A percentile compares a stretch with the other conserved stretches of the same genome.
Evolutionary conservation across 2,329 filamentous ascomycete genomes (phyloP).

Genomic region (Massarina eburnea): DNA sequence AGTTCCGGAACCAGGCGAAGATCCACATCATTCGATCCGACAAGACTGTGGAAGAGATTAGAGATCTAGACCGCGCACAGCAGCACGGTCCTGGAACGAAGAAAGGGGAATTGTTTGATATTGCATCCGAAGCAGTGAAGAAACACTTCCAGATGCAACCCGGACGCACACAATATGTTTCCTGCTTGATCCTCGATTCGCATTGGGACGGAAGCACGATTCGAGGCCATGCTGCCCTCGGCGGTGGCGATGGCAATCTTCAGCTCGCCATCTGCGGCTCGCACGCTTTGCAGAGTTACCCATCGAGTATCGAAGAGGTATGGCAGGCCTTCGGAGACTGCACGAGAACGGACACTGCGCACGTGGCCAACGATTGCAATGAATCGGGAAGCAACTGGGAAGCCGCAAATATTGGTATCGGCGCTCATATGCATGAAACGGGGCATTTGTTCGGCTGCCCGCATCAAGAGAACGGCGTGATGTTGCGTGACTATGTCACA

Average conservation of each 20-base stretch:
- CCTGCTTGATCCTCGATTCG: constrained; percentile 80
- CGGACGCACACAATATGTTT: constrained; percentile 86
- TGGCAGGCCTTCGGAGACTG: constrained; percentile 87
- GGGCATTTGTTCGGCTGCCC: constrained; percentile 90
- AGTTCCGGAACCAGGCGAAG: constrained; percentile 87
- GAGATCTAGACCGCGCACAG: constrained; percentile 75
- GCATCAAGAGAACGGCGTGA: constrained; percentile 87
- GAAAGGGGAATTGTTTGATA: constrained; percentile 72
- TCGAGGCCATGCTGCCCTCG: constrained; percentile 81
- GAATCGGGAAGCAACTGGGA: constrained; percentile 93
- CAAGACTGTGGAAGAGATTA: constrained; percentile 82
- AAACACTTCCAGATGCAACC: constrained; percentile 72
- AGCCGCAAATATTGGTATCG: constrained; percentile 90
- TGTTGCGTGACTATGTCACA: constrained; percentile 84
- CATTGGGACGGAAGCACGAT: constrained; percentile 78
- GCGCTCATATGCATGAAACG: constrained; percentile 87
- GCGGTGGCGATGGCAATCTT: constrained; percentile 70
- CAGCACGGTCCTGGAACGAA: constrained; percentile 70
- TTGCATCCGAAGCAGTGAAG: constrained; percentile 76
- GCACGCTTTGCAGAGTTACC: constrained; percentile 88
- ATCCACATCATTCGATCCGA: constrained; percentile 82
- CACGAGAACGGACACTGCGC: constrained; percentile 78
- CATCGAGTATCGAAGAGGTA: constrained; percentile 84
- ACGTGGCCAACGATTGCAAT: constrained; percentile 81
- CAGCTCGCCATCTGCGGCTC: constrained; percentile 90